Evolutionary conservation across 352 stramenopile species (phyloP), one percentile per base, ranked within the genome.

Genomic region (Globisporangium canariense): DNA sequence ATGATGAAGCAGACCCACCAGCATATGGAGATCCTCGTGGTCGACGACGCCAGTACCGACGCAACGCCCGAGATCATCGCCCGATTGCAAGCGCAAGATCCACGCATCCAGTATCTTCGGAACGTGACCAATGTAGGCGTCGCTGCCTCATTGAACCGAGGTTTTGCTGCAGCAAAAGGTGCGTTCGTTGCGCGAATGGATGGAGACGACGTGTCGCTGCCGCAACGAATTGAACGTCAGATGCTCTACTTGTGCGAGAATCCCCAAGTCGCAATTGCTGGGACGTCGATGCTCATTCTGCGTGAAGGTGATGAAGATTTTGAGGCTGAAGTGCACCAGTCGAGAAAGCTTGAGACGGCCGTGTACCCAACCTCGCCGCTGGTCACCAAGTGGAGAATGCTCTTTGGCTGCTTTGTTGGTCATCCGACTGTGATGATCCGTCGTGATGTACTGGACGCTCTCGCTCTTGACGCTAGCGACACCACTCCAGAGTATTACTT

Each of bases 171-270:
- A 20, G 85, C 83, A 14, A 65, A 60, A 30, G 71, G 78, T 38
- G 67, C 74, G 8, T 76, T 91, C 58, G 60, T 96, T 13, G 85
- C 86, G 3, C 77, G 89, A 52, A 97, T 97, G 89, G 89, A 97
- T 53, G 83, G 79, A 51, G 89, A 97, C 71, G 89, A 97, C 60
- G 51, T 97, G 36, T 76, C 73, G 20, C 62, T 88, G 11, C 70
- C 79, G 28, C 62, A 78, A 5, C 75, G 89, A 7, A 74, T 97
- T 11, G 60, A 78, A 36, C 61, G 69, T 5, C 88, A 96, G 64
- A 52, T 87, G 40, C 40, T 62, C 11, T 82, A 76, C 34, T 65
- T 90, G 52, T 50, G 62, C 2, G 64, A 74, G 57, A 65, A 79
- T 16, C 73, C 69, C n/a, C 60, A 78, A 43, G 66, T 81, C 32